Percentiles rank a stretch among this genome's conserved stretches.
phyloP scores from a whole-genome alignment of 2,329 filamentous ascomycete genomes.

The Aspergillus sergii region DNA sequence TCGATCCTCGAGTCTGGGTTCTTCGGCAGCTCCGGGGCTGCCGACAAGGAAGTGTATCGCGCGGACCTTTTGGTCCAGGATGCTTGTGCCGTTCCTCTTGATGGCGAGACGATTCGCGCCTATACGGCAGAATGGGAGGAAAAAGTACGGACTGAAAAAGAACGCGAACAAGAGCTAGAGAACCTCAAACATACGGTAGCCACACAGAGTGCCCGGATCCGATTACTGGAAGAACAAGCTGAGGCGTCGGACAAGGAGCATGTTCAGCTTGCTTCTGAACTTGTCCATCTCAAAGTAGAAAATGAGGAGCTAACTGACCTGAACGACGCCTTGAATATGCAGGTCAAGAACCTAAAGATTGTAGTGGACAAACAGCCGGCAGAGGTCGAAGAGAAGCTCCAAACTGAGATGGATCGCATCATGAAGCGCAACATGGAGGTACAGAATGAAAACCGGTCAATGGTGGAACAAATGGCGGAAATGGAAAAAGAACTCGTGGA shows the following conservation, averaged over 20 bases:
- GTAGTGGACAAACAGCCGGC: conserved; percentile 88
- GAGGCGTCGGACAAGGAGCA: conserved; percentile 90
- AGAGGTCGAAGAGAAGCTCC: conserved; percentile 80
- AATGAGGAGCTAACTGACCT: conserved; percentile 87
- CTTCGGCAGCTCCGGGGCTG: conserved; percentile 85
- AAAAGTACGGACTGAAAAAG: conserved; percentile 77
- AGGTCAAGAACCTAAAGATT: conserved; percentile 80
- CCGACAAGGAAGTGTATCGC: conserved; percentile 94
- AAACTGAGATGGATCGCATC: conserved; percentile 83
- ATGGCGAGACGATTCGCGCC: conserved; percentile 74
- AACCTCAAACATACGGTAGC: conserved; percentile 68
- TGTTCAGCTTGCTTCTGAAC: conserved; percentile 83
- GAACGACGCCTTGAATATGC: conserved; percentile 83
- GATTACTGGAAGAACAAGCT: conserved; percentile 81
- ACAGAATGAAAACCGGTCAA: conserved; percentile 83
- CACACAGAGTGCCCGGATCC: conserved; percentile 73
- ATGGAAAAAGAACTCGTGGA: conserved; percentile 90
- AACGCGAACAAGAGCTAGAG: conserved; percentile 80
- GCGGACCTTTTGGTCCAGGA: conserved; percentile 92
- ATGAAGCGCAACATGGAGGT: conserved; percentile 93
- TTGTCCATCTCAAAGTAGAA: conserved; percentile 89
- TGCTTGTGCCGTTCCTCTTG: conserved; percentile 84
- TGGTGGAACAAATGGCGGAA: conserved; percentile 88
- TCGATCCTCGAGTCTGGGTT: conserved; percentile 95
- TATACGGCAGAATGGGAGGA: conserved; percentile 94